Evolutionary conservation across 768 basidiomycete species (phyloP).

Genomic region (Auricularia auricula-judae): DNA sequence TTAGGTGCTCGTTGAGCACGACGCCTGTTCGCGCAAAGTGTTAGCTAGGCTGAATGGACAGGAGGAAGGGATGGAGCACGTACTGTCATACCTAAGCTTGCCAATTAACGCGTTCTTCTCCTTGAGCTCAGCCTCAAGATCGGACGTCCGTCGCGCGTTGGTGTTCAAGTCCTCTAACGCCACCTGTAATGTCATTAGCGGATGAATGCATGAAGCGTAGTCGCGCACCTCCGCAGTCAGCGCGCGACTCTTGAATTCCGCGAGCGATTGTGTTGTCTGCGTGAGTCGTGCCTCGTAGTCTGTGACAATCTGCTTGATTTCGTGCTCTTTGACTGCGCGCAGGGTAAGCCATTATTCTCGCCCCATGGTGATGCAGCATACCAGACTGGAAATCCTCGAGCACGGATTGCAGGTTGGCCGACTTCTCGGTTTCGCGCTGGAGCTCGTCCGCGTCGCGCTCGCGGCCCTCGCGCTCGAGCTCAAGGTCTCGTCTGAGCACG

Average conservation of each 20-base stretch:
- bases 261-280: conserved; percentile 60
- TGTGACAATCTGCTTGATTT: conserved; percentile 72
- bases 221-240: conserved; percentile 70
- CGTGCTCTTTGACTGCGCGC: conserved; percentile 72
- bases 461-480: conserved; percentile 49
- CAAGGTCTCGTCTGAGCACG: conserved; percentile 49
- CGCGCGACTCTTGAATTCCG: conserved; percentile 86
- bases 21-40: conserved; percentile 46
- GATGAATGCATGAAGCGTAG: conserved; percentile 1
- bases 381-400: conserved; percentile 92
- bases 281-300: conserved; percentile 71
- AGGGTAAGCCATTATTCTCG: conserved; percentile 2
- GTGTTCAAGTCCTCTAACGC: conserved; percentile 63
- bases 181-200: conserved; percentile 32
- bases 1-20: conserved; percentile 94
- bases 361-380: conserved; percentile 23
- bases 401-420: conserved; percentile 80
- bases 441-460: conserved; percentile 46
- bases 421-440: conserved; percentile 60
- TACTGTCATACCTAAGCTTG: conserved; percentile 91
- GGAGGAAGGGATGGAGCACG: conserved; percentile 7
- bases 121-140: conserved; percentile 82
- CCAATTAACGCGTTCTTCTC: conserved; percentile 94
- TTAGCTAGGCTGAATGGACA: too few species aligned
- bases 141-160: conserved; percentile 53